phyloP scores from a whole-genome alignment of 306 rosid genomes.

The Cucurbita argyrosperma region DNA sequence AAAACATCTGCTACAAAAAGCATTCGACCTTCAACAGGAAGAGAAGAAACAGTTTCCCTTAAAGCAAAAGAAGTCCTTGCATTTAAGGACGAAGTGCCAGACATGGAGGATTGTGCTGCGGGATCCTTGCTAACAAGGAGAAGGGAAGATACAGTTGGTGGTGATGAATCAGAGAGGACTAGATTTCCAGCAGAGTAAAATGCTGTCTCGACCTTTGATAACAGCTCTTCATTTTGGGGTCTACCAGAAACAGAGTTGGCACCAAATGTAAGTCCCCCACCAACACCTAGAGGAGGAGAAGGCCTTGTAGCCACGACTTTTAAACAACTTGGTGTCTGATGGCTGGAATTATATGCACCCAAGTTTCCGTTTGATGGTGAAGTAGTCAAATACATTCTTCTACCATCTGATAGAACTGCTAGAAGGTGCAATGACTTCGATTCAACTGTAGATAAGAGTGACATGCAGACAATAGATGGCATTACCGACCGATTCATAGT shows the following conservation, averaged over 20 bases:
- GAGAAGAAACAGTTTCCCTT: constrained; percentile 71
- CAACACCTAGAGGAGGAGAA: constrained; percentile 87
- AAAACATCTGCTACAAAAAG: constrained; percentile 86
- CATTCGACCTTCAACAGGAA: constrained; percentile 95
- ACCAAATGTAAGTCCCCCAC: constrained; percentile 84
- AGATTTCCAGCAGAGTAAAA: constrained; percentile 88
- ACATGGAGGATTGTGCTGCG: constrained; percentile 41
- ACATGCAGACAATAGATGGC: constrained; percentile 73
- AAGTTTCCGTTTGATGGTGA: constrained; percentile 75
- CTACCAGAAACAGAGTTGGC: constrained; percentile 66
- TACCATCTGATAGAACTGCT: constrained; percentile 89
- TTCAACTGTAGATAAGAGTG: constrained; percentile 82
- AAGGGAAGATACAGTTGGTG: constrained; percentile 71
- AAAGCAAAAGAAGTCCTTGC: constrained; percentile 72
- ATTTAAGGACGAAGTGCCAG: constrained; percentile 44
- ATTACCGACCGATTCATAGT: constrained; percentile 44
- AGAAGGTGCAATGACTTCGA: constrained; percentile 84
- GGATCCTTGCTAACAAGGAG: constrained; percentile 78
- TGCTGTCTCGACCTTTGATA: constrained; percentile 80
- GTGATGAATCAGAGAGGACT: constrained; percentile 88
- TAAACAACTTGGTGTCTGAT: constrained; percentile 64
- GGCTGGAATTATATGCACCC: constrained; percentile 56
- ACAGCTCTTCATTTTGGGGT: constrained; percentile 81
- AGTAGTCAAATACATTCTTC: constrained; percentile 90
- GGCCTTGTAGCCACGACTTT: constrained; percentile 93